Conservation (phyloP, 305 asterid species). For the Fraxinus angustifolia region DNA sequence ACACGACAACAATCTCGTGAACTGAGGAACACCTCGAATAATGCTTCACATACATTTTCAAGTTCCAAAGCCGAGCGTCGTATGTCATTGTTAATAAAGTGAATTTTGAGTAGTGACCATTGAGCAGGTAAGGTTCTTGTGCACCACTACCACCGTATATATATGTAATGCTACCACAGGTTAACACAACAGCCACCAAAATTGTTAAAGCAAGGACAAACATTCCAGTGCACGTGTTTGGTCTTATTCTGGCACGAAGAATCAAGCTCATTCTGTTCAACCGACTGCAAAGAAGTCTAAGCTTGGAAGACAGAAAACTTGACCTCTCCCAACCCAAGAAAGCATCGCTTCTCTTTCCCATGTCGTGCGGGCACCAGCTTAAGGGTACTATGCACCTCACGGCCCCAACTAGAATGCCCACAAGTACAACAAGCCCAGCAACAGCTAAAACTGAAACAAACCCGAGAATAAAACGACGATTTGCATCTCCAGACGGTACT, state of each 20-base stretch:
- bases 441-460: conserved; percentile 53
- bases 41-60: conserved; percentile 78
- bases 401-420: conserved; percentile 71
- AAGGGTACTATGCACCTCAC: conserved; percentile 69
- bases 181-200: conserved; percentile 32
- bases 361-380: conserved; percentile 77
- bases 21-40: conserved; percentile 91
- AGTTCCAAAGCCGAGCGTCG: conserved; percentile 93
- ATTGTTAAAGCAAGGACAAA: conserved; percentile 38
- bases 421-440: conserved; percentile 42
- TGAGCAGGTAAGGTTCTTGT: conserved; percentile 61
- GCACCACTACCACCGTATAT: conserved; percentile 82
- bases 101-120: conserved; percentile 80
- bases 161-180: conserved; percentile 56
- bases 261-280: conserved; percentile 51
- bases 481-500: conserved; percentile 73
- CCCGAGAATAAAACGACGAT: conserved; percentile 61
- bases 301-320: conserved; percentile 45
- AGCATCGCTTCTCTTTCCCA: conserved; percentile 72
- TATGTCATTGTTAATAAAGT: conserved; percentile 88
- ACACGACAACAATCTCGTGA: conserved; percentile 87
- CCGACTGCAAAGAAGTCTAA: conserved; percentile 61
- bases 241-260: conserved; percentile 63
- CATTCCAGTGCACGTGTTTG: conserved; percentile 49
- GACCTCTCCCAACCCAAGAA: conserved; percentile 53